A percentile compares a stretch with the other conserved stretches of the same genome.
These are phyloP conservation scores for Afroboletus lepidellus DNA, from an alignment of 1,284 basidiomycete species.

Conservation along the genomic window DNA sequence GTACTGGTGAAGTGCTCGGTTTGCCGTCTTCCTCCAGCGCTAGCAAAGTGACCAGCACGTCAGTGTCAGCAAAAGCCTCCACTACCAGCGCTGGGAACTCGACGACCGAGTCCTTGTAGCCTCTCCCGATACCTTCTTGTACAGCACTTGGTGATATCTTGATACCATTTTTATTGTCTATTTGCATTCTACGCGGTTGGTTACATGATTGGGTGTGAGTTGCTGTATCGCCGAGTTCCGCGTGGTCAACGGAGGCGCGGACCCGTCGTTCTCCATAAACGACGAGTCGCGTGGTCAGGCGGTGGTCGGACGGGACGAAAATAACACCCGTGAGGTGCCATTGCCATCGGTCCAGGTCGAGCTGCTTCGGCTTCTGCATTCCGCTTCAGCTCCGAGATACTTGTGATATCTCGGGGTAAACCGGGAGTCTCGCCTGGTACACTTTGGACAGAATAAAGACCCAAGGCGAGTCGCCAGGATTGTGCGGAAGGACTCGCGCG, in stretches of 20 bases:
- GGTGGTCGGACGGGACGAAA: neutral
- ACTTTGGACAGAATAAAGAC: neutral
- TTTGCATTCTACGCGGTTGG: neutral
- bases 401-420: slow-evolving; percentile 19
- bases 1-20: neutral
- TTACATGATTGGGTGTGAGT: no score
- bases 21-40: neutral
- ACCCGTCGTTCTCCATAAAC: neutral
- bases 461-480: neutral
- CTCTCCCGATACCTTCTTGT: no score
- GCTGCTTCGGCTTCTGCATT: slow-evolving; percentile 8
- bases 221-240: neutral
- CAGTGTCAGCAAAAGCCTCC: neutral
- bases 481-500: slow-evolving; percentile 26
- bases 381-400: neutral
- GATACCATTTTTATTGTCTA: slow-evolving; percentile 8
- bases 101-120: slow-evolving; percentile 1
- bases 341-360: neutral
- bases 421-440: slow-evolving; percentile 12
- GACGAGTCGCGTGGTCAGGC: neutral
- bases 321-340: slow-evolving; percentile 1
- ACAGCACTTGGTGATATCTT: no score
- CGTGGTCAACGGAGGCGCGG: no score
- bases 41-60: neutral
- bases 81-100: slow-evolving; percentile 4